Base-by-base conservation (phyloP, 768 basidiomycete species). In the Tulasnella sp. region DNA sequence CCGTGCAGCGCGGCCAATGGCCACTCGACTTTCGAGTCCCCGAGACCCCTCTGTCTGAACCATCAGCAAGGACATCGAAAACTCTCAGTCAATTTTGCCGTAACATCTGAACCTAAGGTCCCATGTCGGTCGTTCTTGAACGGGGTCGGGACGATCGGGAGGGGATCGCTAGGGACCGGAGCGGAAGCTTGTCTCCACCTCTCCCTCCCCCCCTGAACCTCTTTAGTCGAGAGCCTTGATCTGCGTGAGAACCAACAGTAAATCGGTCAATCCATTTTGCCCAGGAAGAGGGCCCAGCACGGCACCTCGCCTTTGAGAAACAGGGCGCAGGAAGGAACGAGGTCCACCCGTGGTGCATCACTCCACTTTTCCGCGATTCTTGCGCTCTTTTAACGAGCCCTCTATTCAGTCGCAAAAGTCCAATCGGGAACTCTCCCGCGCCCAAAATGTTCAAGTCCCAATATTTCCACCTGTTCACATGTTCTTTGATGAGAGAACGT, bases 321-420 rank as follows among this genome's bases (percentile, higher is more conserved):
- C 52, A 52, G 52, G 62, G 62, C 62, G 62, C 62, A 68, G 34
- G 14, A 68, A 68, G 62, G 62, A 68, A 68, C 62, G 62, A 68
- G 62, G 62, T 68, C 62, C 62, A 68, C 18, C 34, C 62, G 44
- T 40, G 62, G 27, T 36, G 62, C 62, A 68, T 18, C 62, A 31
- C n/a, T n/a, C 52, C 52, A 36, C 62, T 68, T 68, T 68, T 68
- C 62, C 62, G 62, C 62, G 62, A 68, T 68, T 68, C 62, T 68
- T 68, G 62, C 62, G 62, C 62, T 68, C 31, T 27, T 68, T 10
- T 27, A n/a, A 31, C 8, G 56, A 58, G n/a, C 62, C 16, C 62
- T 68, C 62, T 19, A 68, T 68, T 68, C 62, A 68, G 27, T 68
- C 34, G 14, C 21, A 2, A 12, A 36, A 19, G 19, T n/a, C 62